Conservation (phyloP, 495 filamentous ascomycete genomes). For the Cercophora newfieldiana region DNA sequence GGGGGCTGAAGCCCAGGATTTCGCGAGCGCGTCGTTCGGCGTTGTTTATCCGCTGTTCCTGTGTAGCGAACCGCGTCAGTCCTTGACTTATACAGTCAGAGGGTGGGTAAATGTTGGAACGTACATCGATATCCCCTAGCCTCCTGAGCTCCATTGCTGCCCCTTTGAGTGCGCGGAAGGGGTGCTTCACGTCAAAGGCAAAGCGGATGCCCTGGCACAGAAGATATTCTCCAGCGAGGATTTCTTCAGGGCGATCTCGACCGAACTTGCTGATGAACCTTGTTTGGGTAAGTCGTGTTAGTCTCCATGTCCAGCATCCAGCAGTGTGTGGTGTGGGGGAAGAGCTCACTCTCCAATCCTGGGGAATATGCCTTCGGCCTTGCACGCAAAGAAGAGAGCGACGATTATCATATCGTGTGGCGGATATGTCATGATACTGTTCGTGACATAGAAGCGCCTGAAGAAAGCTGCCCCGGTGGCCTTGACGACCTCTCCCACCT, state of each 20-base stretch:
- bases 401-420: constrained; percentile 82
- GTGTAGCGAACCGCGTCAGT: constrained; percentile 27
- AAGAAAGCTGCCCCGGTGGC: constrained; percentile 92
- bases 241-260: constrained; percentile 59
- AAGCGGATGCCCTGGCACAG: constrained; percentile 92
- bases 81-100: constrained; percentile 13
- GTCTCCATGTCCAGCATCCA: not conserved
- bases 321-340: not conserved
- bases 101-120: constrained; percentile 12
- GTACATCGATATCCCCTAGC: constrained; percentile 47
- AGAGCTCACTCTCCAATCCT: constrained; percentile 62
- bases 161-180: constrained; percentile 83
- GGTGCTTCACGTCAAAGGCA: constrained; percentile 89
- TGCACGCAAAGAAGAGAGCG: constrained; percentile 86
- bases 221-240: constrained; percentile 86
- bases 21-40: constrained; percentile 72
- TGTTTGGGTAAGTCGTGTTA: constrained; percentile 12
- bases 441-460: constrained; percentile 90
- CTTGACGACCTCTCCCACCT: constrained; percentile 77
- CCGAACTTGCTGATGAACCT: constrained; percentile 59
- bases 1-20: constrained; percentile 72
- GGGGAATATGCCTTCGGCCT: constrained; percentile 82
- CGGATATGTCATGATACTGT: constrained; percentile 92
- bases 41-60: constrained; percentile 55
- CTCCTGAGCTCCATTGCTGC: constrained; percentile 74